Evolutionary conservation across 352 stramenopile genomes (phyloP), one percentile per base, ranked within the genome.

Genomic region (Phytopythium litorale): DNA sequence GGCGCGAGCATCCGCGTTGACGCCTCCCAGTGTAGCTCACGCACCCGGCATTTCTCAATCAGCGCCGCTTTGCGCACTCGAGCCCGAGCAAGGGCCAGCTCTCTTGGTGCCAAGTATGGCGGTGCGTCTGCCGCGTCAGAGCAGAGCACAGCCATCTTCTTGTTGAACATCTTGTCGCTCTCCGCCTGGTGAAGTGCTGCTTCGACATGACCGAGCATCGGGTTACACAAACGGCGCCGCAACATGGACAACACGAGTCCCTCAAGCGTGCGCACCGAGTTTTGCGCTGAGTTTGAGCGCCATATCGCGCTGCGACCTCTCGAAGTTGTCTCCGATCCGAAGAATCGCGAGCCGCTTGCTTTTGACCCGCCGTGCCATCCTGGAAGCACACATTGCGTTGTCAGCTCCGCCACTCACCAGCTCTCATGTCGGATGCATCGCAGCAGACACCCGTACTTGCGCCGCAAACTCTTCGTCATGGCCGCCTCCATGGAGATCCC

Each of bases 121-220:
- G 84, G 81, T 4, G 90, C 30, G 15, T 65, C 73, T 3, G 64
- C 72, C 60, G 91, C 77, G 49, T 88, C 73, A 2, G 75, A 68
- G 58, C 87, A 73, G 3, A 88, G 53, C 16, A 90, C 61, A 16
- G 74, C 66, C 35, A 90, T 60, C 1, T 79, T 70, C 59, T 73
- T 89, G 56, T 58, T 59, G 42, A 89, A 85, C 75, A 89, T 79
- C 58, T 82, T 78, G 48, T 91, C 84, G 19, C 76, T 71, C 49
- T 91, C 72, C 0, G 79, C 84, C 45, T 84, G 77, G 30, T 73
- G 80, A 23, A 93, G 62, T 6, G 75, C 84, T 91, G 55, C 18
- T 42, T 43, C 23, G 56, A 0, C 9, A 58, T 43, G 12, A 59
- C 52, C 28, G 7, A 60, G 32, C 28, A 48, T 21, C 25, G 15